Evolutionary conservation across 352 stramenopile species (phyloP).

Genomic region (Phytophthora cajani): DNA sequence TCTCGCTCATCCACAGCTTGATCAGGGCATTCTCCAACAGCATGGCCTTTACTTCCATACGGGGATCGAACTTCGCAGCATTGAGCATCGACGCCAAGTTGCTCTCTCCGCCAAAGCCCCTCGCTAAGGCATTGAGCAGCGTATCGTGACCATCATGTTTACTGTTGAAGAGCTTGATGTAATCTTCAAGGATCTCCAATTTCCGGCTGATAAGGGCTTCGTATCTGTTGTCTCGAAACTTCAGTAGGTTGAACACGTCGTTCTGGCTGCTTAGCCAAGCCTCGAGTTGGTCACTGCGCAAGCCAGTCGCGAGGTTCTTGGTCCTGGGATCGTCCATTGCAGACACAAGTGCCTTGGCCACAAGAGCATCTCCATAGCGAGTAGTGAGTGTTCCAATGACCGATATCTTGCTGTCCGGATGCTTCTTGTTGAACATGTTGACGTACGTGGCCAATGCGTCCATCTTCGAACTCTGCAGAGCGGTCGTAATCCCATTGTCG

Average conservation of each 20-base stretch:
- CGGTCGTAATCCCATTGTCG: background rate
- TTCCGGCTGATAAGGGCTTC: background rate
- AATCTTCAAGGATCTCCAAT: background rate
- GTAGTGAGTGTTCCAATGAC: background rate
- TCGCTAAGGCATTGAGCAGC: background rate
- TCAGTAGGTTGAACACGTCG: conserved; percentile 3
- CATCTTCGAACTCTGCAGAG: background rate
- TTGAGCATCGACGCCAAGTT: background rate
- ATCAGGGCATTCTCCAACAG: background rate
- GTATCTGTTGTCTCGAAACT: background rate
- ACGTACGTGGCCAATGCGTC: background rate
- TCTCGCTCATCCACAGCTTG: background rate
- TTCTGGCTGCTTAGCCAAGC: background rate
- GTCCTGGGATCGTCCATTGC: background rate
- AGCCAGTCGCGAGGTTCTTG: background rate
- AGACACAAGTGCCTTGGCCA: background rate
- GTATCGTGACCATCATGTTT: background rate
- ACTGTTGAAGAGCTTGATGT: background rate
- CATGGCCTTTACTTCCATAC: background rate
- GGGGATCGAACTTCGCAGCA: background rate
- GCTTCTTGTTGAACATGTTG: background rate
- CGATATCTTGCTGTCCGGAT: background rate
- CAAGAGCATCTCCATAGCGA: background rate
- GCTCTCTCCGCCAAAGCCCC: background rate
- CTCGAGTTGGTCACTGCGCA: background rate